These are phyloP conservation scores for Graphilbum sp. DNA, from an alignment of 2,329 filamentous ascomycete genomes.

Conservation along the genomic window DNA sequence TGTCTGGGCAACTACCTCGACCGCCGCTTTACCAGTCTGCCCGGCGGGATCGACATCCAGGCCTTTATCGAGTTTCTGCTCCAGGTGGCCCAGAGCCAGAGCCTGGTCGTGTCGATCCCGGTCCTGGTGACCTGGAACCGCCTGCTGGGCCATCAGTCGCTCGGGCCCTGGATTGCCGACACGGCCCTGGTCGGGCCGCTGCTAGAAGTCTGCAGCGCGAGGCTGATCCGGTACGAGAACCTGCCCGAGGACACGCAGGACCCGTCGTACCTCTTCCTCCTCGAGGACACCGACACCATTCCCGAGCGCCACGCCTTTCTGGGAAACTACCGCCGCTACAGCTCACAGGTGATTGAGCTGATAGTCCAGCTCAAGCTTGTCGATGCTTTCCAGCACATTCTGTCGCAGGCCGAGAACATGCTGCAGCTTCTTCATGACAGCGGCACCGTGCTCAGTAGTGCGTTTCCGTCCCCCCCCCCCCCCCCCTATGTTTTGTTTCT, in stretches of 20 bases:
- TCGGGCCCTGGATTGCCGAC: constrained; percentile 47
- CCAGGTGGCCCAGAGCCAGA: constrained; percentile 65
- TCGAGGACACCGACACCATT: constrained; percentile 88
- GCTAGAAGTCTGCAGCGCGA: constrained; percentile 65
- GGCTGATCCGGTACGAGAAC: constrained; percentile 76
- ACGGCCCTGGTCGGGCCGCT: constrained; percentile 55
- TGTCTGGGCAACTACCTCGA: constrained; percentile 74
- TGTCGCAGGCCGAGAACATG: constrained; percentile 60
- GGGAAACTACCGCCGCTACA: constrained; percentile 88
- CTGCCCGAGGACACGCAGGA: constrained; percentile 71
- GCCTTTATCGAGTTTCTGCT: constrained; percentile 69
- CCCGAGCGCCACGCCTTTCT: constrained; percentile 91
- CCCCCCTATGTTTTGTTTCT: no score
- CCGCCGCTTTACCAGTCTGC: constrained; percentile 52
- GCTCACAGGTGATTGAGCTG: constrained; percentile 69
- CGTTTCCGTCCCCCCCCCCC: constrained; percentile 17
- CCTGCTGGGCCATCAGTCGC: constrained; percentile 54
- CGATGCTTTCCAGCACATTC: constrained; percentile 75
- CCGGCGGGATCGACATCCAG: constrained; percentile 46
- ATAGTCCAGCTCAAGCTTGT: constrained; percentile 69
- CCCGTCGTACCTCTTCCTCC: constrained; percentile 62
- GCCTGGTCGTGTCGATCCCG: constrained; percentile 84
- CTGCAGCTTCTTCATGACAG: constrained; percentile 62
- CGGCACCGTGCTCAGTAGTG: constrained; percentile 49
- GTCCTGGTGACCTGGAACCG: constrained; percentile 81